A percentile compares a stretch with the other conserved stretches of the same genome.
Evolutionary conservation across 2,329 filamentous ascomycete species (phyloP).

Genomic region (Exophiala spinifera): DNA sequence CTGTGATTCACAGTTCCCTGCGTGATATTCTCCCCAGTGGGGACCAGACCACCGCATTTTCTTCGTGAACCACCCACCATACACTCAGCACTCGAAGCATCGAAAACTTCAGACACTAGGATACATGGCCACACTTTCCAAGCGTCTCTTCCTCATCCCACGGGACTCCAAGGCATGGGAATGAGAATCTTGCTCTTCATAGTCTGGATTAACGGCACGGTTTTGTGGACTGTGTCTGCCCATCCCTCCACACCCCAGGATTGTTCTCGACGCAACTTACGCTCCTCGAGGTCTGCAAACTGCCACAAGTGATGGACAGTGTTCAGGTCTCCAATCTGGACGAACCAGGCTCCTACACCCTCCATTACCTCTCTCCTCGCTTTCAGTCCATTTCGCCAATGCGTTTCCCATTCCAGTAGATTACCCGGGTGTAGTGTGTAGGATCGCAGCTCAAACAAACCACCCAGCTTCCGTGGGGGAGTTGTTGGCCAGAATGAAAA

Average conservation of each 20-base stretch:
- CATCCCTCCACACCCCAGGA: slow-evolving; percentile 95
- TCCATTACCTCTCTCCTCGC: slow-evolving; percentile 97
- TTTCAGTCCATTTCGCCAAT: slow-evolving; percentile 90
- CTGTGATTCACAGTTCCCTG: no score
- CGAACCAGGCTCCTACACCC: slow-evolving; percentile 96
- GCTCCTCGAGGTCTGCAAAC: slow-evolving; percentile 93
- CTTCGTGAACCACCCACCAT: no score
- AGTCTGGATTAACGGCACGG: slow-evolving; percentile 89
- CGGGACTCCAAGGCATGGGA: slow-evolving; percentile 94
- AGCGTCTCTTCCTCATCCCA: slow-evolving; percentile 55
- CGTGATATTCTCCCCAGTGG: no score
- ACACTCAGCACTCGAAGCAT: no score
- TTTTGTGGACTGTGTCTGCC: slow-evolving; percentile 98
- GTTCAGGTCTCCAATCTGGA: slow-evolving; percentile 95
- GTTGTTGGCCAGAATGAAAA: slow-evolving; percentile 99
- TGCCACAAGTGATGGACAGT: slow-evolving; percentile 98
- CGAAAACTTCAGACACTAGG: no score
- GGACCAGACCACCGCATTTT: no score
- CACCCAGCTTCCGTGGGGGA: slow-evolving; percentile 81
- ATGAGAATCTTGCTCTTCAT: slow-evolving; percentile 95
- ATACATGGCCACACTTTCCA: not conserved
- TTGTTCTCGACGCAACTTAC: slow-evolving; percentile 83
- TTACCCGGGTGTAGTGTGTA: slow-evolving; percentile 96
- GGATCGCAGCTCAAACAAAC: slow-evolving; percentile 91
- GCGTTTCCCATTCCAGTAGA: slow-evolving; percentile 95